These are phyloP conservation scores for Diaporthe longicolla DNA, from an alignment of 2,329 filamentous ascomycete species.

Conservation along the genomic window DNA sequence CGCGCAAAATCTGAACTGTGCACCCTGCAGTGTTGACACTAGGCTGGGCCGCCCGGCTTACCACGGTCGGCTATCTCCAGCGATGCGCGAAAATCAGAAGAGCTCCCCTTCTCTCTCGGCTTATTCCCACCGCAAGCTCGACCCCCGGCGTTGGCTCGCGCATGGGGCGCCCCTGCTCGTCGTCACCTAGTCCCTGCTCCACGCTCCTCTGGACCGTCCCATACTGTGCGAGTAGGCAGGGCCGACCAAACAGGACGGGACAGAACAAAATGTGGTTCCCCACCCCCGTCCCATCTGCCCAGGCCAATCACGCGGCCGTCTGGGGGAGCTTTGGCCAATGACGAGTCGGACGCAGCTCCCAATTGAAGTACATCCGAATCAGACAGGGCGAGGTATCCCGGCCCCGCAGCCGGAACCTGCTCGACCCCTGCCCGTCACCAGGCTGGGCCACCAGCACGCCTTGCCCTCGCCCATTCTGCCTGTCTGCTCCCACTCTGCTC, in stretches of 20 bases:
- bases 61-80: conserved; percentile 34
- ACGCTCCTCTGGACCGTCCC: conserved; percentile 27
- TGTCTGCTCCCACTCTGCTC: background rate
- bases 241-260: conserved; percentile 25
- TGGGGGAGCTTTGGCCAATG: conserved; percentile 38
- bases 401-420: conserved; percentile 24
- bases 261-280: conserved; percentile 20
- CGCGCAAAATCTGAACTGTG: conserved; percentile 36
- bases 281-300: conserved; percentile 3
- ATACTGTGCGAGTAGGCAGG: conserved; percentile 24
- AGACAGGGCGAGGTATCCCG: conserved; percentile 11
- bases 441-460: conserved; percentile 23
- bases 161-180: conserved; percentile 26
- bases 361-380: conserved; percentile 29
- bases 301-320: conserved; percentile 21
- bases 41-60: conserved; percentile 16
- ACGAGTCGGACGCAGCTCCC: conserved; percentile 24
- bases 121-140: conserved; percentile 38
- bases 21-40: conserved; percentile 34
- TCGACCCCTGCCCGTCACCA: conserved; percentile 31
- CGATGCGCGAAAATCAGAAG: conserved; percentile 14
- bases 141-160: conserved; percentile 12
- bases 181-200: conserved; percentile 24
- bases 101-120: conserved; percentile 12
- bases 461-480: background rate